Base-by-base conservation (phyloP, 495 filamentous ascomycete genomes). In the Xylaria palmicola region DNA sequence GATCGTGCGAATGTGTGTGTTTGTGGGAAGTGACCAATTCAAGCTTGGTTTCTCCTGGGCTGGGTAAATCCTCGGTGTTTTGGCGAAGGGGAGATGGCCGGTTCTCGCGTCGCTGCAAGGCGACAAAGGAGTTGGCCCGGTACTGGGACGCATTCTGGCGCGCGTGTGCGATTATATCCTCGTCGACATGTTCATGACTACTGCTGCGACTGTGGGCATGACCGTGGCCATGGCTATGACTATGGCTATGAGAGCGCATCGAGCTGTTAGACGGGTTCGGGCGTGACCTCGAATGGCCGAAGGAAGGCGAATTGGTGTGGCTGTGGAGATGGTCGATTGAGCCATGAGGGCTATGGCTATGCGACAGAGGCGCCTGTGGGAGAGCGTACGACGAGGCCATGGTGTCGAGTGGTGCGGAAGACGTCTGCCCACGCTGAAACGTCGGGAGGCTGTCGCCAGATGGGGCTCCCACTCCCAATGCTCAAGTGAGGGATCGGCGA, bases 301-400 rank as follows among this genome's bases (percentile, higher is more conserved):
- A 67, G 24, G 70, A 74, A 40, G 73, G 67, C 29, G 75, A 70
- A 0, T 73, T 69, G 0, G 75, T 71, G 49, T 77, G 71, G 0
- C 73, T 69, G 24, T 74, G 72, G 6, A 73, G 67, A 43, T 75
- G 69, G 1, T 72, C 70, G 50, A 75, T 75, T 0, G 73, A 75
- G 40, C 43, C 26, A 59, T 79, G 74, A 6, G 71, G 66, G 39
- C 75, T 72, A 29, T 72, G 75, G 49, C 64, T 68, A 43, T 80
- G 73, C 15, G 77, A 70, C 48, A 83, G 67, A 22, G 79, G 72
- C 36, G 81, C 72, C 39, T 76, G 73, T 30, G 81, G 81, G 30
- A 83, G 72, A 41, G 77, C 77, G 64, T 83, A 84, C 1, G 81
- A 76, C 12, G 82, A 75, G 32, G 76, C 74, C 80, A 82, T 82